phyloP scores from a whole-genome alignment of 345 rosid species.

The Syzygium grande region DNA sequence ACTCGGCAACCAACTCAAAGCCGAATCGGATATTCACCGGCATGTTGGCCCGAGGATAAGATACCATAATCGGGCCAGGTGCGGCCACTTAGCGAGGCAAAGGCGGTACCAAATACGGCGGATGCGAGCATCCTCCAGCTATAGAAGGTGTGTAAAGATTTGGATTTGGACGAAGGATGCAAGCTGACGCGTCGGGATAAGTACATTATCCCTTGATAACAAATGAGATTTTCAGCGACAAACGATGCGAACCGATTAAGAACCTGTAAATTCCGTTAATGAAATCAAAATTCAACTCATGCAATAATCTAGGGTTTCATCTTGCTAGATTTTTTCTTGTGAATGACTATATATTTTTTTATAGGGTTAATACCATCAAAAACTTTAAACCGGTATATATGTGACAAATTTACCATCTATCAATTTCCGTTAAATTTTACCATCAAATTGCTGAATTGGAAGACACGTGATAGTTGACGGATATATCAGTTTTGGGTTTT shows the following conservation, averaged over 20 bases:
- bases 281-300: neutral
- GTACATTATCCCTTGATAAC: rapidly evolving
- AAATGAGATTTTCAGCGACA: neutral
- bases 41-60: neutral
- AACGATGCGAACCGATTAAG: neutral
- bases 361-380: too few relatives aligned
- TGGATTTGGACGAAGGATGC: neutral
- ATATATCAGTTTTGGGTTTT: too few relatives aligned
- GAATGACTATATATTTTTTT: too few relatives aligned
- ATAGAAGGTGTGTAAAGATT: neutral
- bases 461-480: too few relatives aligned
- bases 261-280: too few relatives aligned
- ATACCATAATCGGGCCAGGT: neutral
- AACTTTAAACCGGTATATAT: too few relatives aligned
- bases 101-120: neutral
- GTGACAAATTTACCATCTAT: too few relatives aligned
- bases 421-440: too few relatives aligned
- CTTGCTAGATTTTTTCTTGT: too few relatives aligned
- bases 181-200: rapidly evolving
- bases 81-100: too few relatives aligned
- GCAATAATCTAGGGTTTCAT: neutral
- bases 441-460: too few relatives aligned
- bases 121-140: neutral
- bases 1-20: neutral
- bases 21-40: neutral